Percentiles rank a stretch among this genome's conserved stretches.
Conservation (phyloP, 2,329 filamentous ascomycete species). For the Purpureocillium takamizusanense region DNA sequence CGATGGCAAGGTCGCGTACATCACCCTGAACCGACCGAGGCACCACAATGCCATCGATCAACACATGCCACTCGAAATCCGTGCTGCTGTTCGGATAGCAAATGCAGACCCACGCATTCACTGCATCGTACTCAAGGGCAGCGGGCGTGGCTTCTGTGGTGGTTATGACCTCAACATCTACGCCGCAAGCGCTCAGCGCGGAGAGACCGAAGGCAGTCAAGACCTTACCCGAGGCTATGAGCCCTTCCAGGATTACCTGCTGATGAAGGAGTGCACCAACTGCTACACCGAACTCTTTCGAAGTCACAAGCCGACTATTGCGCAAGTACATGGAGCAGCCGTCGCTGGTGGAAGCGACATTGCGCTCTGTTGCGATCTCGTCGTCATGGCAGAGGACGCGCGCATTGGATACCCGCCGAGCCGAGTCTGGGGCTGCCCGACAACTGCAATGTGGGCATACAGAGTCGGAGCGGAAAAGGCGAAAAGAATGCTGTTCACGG, state of each 20-base stretch:
- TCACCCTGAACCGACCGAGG: slow-evolving; percentile 7
- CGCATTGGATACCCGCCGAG: slow-evolving; percentile 7
- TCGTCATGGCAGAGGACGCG: slow-evolving; percentile 8
- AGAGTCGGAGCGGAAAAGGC: slow-evolving; percentile 6
- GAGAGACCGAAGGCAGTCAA: slow-evolving; percentile 7
- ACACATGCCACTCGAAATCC: slow-evolving; percentile 4
- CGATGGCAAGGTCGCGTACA: slow-evolving; percentile 8
- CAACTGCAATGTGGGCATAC: slow-evolving; percentile 8
- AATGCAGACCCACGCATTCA: slow-evolving; percentile 6
- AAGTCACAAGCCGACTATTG: slow-evolving; percentile 9
- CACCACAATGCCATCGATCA: slow-evolving; percentile 8
- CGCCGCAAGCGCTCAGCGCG: slow-evolving; percentile 5
- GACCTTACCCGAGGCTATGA: slow-evolving; percentile 6
- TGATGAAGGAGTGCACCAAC: slow-evolving; percentile 6
- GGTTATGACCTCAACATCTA: slow-evolving; percentile 8
- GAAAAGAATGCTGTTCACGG: slow-evolving; percentile 8
- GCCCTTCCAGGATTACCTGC: slow-evolving; percentile 6
- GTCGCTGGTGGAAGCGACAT: slow-evolving; percentile 8
- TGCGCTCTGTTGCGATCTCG: slow-evolving; percentile 7
- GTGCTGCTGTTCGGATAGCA: slow-evolving; percentile 6
- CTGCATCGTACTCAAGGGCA: slow-evolving; percentile 7
- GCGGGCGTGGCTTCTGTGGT: slow-evolving; percentile 8
- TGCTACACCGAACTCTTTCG: slow-evolving; percentile 8
- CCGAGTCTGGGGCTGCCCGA: slow-evolving; percentile 8
- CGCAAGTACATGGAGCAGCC: slow-evolving; percentile 8